A percentile compares a stretch with the other conserved stretches of the same genome.
phyloP scores from a whole-genome alignment of 768 basidiomycete species.

The Serendipita vermifera region DNA sequence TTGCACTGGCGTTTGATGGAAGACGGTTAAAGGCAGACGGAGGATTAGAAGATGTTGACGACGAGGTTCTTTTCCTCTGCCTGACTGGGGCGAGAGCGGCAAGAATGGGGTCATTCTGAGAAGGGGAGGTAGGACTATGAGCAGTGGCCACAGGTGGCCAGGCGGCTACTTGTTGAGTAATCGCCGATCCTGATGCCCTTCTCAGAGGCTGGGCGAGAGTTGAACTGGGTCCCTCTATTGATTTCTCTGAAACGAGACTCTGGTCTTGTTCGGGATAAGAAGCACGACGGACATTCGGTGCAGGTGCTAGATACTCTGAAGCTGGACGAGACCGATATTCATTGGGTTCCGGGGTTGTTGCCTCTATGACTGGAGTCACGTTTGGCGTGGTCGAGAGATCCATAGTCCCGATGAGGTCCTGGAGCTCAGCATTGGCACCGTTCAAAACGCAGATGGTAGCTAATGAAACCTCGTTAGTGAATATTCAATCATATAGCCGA shows the following conservation, averaged over 20 bases:
- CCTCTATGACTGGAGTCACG: neutral
- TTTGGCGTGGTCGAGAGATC: neutral
- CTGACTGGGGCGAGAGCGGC: neutral
- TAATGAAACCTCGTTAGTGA: neutral
- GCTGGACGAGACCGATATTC: too few relatives aligned
- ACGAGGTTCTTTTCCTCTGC: neutral
- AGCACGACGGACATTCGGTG: neutral
- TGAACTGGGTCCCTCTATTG: neutral
- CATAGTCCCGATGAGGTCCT: neutral
- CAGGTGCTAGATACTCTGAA: neutral
- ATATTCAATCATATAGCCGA: neutral
- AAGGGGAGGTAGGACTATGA: neutral
- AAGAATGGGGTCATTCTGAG: neutral
- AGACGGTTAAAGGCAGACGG: neutral
- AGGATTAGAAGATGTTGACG: neutral
- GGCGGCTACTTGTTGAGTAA: neutral
- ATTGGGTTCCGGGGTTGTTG: neutral
- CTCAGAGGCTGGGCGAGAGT: neutral
- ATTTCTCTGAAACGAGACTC: neutral
- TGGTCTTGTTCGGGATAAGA: neutral
- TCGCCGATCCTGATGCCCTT: neutral
- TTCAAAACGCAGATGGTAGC: neutral
- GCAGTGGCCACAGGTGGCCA: neutral
- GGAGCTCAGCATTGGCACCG: neutral
- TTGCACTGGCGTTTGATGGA: neutral